These are phyloP conservation scores for Scutellaria galericulata DNA, from an alignment of 257 asterid genomes.

Conservation along the genomic window DNA sequence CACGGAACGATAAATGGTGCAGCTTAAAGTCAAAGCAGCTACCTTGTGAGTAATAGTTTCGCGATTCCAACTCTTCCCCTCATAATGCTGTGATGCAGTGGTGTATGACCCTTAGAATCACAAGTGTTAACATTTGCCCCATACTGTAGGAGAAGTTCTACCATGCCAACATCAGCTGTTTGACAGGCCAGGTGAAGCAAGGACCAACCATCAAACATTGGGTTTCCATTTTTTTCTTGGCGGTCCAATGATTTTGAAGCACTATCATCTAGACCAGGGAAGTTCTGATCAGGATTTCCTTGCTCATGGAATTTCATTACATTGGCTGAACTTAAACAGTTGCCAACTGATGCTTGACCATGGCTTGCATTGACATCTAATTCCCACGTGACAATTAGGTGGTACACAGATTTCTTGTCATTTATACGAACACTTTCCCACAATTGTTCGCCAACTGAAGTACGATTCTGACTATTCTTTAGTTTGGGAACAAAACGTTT, in stretches of 20 bases:
- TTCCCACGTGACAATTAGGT: slow-evolving; percentile 67
- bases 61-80: slow-evolving; percentile 69
- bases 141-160: slow-evolving; percentile 87
- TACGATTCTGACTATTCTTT: slow-evolving; percentile 53
- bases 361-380: slow-evolving; percentile 70
- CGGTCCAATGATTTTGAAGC: slow-evolving; percentile 45
- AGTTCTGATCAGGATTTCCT: slow-evolving; percentile 38
- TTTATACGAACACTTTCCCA: slow-evolving; percentile 80
- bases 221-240: slow-evolving; percentile 46
- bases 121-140: slow-evolving; percentile 67
- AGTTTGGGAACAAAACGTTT: slow-evolving; percentile 67
- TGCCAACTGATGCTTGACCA: slow-evolving; percentile 53
- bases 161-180: slow-evolving; percentile 85
- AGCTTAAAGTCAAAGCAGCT: slow-evolving; percentile 6
- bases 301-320: slow-evolving; percentile 47
- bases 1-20: not conserved
- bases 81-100: slow-evolving; percentile 77
- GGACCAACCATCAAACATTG: slow-evolving; percentile 70
- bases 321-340: slow-evolving; percentile 47
- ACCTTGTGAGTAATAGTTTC: slow-evolving; percentile 78
- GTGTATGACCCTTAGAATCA: slow-evolving; percentile 79
- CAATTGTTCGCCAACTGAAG: slow-evolving; percentile 73
- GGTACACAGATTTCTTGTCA: slow-evolving; percentile 83
- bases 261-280: slow-evolving; percentile 46
- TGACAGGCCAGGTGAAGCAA: slow-evolving; percentile 94